Percentiles rank a stretch among this genome's conserved stretches.
phyloP scores from a whole-genome alignment of 2,329 filamentous ascomycete species.

The Zymoseptoria passerinii region DNA sequence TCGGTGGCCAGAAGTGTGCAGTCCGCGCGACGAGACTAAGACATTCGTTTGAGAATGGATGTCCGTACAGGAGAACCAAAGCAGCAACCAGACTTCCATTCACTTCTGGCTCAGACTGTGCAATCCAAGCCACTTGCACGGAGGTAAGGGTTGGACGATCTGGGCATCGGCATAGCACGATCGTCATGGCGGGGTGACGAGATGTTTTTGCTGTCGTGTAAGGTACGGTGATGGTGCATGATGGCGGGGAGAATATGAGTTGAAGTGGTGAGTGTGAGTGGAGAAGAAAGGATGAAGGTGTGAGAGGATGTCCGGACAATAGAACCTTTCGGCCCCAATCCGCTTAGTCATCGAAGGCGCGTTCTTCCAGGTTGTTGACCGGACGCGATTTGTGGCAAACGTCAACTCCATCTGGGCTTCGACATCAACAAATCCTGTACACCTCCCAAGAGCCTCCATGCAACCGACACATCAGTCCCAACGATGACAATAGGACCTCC shows the following conservation, averaged over 20 bases:
- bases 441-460: neutral
- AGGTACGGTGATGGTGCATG: neutral
- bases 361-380: neutral
- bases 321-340: neutral
- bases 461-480: neutral
- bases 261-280: neutral
- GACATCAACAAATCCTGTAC: neutral
- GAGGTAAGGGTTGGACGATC: neutral
- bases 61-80: no score
- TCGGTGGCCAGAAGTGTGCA: no score
- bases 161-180: neutral
- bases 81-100: no score
- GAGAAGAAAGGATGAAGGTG: neutral
- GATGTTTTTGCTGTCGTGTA: neutral
- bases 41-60: no score
- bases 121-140: no score
- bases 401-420: neutral
- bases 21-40: no score
- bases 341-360: neutral
- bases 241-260: neutral
- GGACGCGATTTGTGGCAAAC: conserved; percentile 1
- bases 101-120: no score
- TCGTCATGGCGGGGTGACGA: neutral
- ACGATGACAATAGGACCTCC: conserved; percentile 19
- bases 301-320: neutral